Evolutionary conservation across 116 monocot genomes (phyloP).

Genomic region (Dioscorea cayenensis): DNA sequence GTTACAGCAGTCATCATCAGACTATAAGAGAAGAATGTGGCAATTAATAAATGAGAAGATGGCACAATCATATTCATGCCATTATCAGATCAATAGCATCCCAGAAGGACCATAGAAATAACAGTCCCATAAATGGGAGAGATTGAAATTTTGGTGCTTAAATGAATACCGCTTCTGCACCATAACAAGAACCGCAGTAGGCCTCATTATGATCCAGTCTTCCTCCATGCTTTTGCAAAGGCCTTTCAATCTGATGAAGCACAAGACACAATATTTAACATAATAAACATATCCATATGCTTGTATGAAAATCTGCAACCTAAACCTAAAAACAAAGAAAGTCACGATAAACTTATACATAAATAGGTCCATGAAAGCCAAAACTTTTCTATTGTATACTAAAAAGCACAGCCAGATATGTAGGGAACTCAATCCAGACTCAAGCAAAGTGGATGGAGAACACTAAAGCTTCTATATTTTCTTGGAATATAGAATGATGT

Average conservation of each 20-base stretch:
- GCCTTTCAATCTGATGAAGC: constrained; percentile 60
- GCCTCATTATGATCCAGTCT: constrained; percentile 74
- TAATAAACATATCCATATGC: background rate
- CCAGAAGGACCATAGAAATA: background rate
- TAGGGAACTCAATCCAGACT: too few relatives aligned
- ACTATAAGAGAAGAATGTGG: background rate
- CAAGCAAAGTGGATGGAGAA: too few relatives aligned
- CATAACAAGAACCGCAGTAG: constrained; percentile 85
- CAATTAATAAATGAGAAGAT: background rate
- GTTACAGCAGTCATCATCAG: constrained; percentile 1
- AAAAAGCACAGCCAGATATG: too few relatives aligned
- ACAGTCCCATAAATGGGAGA: background rate
- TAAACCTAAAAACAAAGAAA: too few relatives aligned
- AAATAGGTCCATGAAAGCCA: too few relatives aligned
- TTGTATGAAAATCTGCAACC: background rate
- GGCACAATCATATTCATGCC: background rate
- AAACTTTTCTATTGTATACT: too few relatives aligned
- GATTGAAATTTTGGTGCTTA: background rate
- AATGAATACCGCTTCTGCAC: constrained; percentile 54
- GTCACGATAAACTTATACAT: too few relatives aligned
- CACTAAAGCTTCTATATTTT: too few relatives aligned
- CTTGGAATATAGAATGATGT: too few relatives aligned
- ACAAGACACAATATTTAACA: background rate
- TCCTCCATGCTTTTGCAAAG: constrained; percentile 77
- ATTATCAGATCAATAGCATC: background rate